phyloP scores from a whole-genome alignment of 306 rosid genomes.

The Mimosa pudica region DNA sequence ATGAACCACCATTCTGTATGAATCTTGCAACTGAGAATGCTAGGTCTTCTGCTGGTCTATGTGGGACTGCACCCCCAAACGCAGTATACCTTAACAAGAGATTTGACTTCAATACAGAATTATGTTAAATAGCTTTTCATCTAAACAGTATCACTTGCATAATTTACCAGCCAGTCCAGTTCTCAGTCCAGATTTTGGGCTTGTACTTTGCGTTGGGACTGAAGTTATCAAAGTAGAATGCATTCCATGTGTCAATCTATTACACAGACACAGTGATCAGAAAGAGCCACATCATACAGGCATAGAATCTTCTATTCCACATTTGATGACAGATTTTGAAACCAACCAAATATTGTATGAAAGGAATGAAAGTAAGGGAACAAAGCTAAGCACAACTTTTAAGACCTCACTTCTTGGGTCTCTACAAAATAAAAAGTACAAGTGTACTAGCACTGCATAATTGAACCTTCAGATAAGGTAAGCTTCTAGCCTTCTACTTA shows the following conservation, averaged over 20 bases:
- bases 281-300: slow-evolving; percentile 6
- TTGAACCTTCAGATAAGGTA: background rate
- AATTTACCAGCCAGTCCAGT: slow-evolving; percentile 91
- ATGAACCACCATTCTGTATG: slow-evolving; percentile 85
- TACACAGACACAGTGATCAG: slow-evolving; percentile 13
- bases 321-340: background rate
- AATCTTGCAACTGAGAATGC: slow-evolving; percentile 86
- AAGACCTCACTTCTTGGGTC: too few species aligned
- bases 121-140: background rate
- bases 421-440: background rate
- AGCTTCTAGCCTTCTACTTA: background rate
- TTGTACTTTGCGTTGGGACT: slow-evolving; percentile 68
- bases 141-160: slow-evolving; percentile 12
- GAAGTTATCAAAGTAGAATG: slow-evolving; percentile 82
- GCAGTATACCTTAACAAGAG: slow-evolving; percentile 69
- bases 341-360: background rate
- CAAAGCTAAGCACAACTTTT: background rate
- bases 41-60: slow-evolving; percentile 82
- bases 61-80: slow-evolving; percentile 85
- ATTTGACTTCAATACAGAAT: slow-evolving; percentile 5
- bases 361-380: background rate
- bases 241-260: slow-evolving; percentile 95
- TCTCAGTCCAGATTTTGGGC: slow-evolving; percentile 98
- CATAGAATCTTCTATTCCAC: slow-evolving; percentile 2
- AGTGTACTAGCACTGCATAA: background rate